A percentile compares a stretch with the other conserved stretches of the same genome.
Evolutionary conservation across 163 green algal species (phyloP).

Genomic region (Chloromonas sp.): DNA sequence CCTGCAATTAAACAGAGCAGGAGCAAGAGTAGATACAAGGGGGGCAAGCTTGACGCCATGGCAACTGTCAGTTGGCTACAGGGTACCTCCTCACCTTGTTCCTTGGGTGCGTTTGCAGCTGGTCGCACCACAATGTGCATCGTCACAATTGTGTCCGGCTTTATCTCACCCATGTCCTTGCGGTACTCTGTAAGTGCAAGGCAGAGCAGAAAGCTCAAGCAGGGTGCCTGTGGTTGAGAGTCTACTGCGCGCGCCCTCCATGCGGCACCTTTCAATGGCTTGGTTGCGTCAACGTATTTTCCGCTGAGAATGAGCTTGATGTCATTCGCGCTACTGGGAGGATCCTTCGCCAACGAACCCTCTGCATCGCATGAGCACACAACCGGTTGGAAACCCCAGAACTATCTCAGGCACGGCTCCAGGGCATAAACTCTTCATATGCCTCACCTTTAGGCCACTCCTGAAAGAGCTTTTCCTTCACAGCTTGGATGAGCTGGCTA

Average conservation of each 20-base stretch:
- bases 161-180: constrained; percentile 39
- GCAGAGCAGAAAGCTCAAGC: neutral
- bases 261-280: constrained; percentile 26
- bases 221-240: neutral
- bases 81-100: neutral
- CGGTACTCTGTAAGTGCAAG: constrained; percentile 31
- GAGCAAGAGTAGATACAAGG: too few species aligned
- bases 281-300: constrained; percentile 40
- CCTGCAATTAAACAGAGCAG: too few species aligned
- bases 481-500: constrained; percentile 3
- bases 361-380: constrained; percentile 16
- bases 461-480: constrained; percentile 38
- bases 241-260: neutral
- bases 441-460: constrained; percentile 39
- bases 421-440: too few species aligned
- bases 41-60: too few species aligned
- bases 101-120: constrained; percentile 2
- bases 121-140: constrained; percentile 47
- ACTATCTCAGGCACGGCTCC: neutral
- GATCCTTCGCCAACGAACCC: constrained; percentile 29
- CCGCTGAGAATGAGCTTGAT: constrained; percentile 46
- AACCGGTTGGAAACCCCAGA: neutral
- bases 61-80: too few species aligned
- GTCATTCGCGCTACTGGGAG: constrained; percentile 24
- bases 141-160: constrained; percentile 40